Base-by-base conservation (phyloP, 225 moss, liverwort and hornwort species). In the Marchantia paleacea region DNA sequence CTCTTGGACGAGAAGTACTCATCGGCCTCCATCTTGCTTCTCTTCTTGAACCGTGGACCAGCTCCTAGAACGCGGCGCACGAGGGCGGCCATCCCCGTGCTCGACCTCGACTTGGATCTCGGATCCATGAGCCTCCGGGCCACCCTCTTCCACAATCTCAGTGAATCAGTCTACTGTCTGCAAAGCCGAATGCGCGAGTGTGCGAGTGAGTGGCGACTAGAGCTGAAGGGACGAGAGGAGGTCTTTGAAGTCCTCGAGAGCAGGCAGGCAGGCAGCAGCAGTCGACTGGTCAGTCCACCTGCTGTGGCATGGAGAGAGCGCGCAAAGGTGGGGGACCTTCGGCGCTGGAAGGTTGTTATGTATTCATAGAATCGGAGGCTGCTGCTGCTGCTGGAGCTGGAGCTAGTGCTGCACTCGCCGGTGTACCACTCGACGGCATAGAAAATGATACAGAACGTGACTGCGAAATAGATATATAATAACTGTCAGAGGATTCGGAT, bases 61-160 rank as follows among this genome's bases (percentile, higher is more conserved):
- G 77, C 60, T 47, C 77, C 61, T 7, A 77, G 57, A 49, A 77
- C 77, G 6, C 63, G 77, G 29, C 77, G 60, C 30, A 77, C 47
- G 47, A 77, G 25, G 31, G 61, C 63, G 11, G 77, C 57, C 63
- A 63, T 63, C 47, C 47, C 48, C 26, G 61, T 61, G 10, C 12
- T 13, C 22, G 77, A 12, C 61, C 39, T 61, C 61, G 77, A 62
- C 39, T 77, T 76, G n/a, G 76, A 76, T 60, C 49, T 49, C 9
- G 60, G 60, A 77, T 62, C 62, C 77, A 62, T 77, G 0, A 49
- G 7, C 25, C 30, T 31, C 16, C 68, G 30, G 8, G 12, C 31
- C 1, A 29, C 68, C 30, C 13, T 12, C 68, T 31, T 25, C 24
- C 68, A 1, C 29, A 12, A 28, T 68, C 68, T 31, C 68, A 39